Percentiles rank a stretch among this genome's conserved stretches.
Conservation (phyloP, 2,329 filamentous ascomycete genomes). For the Gaeumannomyces sp. region DNA sequence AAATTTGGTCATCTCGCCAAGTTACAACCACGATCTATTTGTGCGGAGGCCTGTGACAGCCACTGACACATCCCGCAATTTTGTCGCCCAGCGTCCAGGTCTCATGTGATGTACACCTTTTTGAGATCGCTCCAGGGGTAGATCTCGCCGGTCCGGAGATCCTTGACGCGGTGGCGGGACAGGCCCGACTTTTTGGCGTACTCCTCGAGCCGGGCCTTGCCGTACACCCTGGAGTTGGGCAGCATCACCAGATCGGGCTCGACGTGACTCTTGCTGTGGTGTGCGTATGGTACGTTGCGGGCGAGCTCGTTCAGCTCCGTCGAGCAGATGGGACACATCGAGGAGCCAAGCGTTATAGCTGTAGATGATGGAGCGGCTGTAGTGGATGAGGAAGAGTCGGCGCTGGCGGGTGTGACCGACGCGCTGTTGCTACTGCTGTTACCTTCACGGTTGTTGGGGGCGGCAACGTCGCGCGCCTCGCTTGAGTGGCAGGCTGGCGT, state of each 20-base stretch:
- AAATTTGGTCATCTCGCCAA: no score
- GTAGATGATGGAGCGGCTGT: conserved; percentile 16
- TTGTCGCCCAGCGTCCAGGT: neutral
- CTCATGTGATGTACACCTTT: conserved; percentile 85
- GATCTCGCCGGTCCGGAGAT: conserved; percentile 68
- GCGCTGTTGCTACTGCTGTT: conserved; percentile 15
- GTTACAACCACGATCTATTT: no score
- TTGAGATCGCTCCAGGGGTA: conserved; percentile 58
- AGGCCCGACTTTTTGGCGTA: conserved; percentile 77
- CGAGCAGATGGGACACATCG: conserved; percentile 91
- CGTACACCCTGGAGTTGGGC: conserved; percentile 83
- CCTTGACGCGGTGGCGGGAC: conserved; percentile 60
- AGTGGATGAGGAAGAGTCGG: conserved; percentile 22
- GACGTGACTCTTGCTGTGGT: conserved; percentile 90
- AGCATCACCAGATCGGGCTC: conserved; percentile 81
- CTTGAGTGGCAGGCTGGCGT: conserved; percentile 84
- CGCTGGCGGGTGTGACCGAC: conserved; percentile 10
- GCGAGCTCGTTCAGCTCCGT: conserved; percentile 92
- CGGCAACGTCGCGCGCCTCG: conserved; percentile 23
- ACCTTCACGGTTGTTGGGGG: conserved; percentile 1
- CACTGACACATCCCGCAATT: no score
- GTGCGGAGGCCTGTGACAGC: no score
- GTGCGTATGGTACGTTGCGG: conserved; percentile 82
- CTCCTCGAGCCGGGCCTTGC: conserved; percentile 64
- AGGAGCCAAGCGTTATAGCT: conserved; percentile 30